Conservation (phyloP, 2,329 filamentous ascomycete genomes). For the Ophiostoma tasmaniense region DNA sequence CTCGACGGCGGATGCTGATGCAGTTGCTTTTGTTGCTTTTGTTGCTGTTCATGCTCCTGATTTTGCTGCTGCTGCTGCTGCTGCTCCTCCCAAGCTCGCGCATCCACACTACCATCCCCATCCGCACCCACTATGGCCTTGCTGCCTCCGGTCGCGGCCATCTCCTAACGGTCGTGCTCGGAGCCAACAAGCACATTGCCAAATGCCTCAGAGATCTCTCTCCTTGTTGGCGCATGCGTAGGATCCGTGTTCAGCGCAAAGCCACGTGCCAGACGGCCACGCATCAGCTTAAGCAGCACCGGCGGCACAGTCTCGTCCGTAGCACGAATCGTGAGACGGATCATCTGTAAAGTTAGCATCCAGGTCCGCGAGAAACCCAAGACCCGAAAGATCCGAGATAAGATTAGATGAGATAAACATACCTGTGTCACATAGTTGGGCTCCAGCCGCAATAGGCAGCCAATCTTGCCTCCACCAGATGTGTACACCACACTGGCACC, state of each 20-base stretch:
- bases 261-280: conserved; percentile 62
- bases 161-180: conserved; percentile 14
- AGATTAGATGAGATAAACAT: neutral
- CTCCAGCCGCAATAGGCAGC: conserved; percentile 86
- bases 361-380: no score
- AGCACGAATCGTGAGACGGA: conserved; percentile 84
- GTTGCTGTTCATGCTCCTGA: neutral
- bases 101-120: neutral
- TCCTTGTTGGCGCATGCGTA: conserved; percentile 34
- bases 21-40: conserved; percentile 1
- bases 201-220: conserved; percentile 48
- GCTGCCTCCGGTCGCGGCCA: neutral
- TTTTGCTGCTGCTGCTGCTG: neutral
- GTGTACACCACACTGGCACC: conserved; percentile 82
- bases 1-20: conserved; percentile 11
- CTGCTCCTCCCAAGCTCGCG: neutral
- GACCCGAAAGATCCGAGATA: neutral
- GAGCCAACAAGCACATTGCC: conserved; percentile 45
- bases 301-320: conserved; percentile 84
- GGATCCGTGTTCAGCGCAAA: conserved; percentile 34
- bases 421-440: conserved; percentile 69
- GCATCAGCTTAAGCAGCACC: conserved; percentile 76
- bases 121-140: neutral
- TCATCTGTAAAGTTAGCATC: conserved; percentile 57
- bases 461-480: conserved; percentile 78